A percentile compares a stretch with the other conserved stretches of the same genome.
Evolutionary conservation across 768 basidiomycete species (phyloP).

Genomic region (Amanita pseudoporphyria): DNA sequence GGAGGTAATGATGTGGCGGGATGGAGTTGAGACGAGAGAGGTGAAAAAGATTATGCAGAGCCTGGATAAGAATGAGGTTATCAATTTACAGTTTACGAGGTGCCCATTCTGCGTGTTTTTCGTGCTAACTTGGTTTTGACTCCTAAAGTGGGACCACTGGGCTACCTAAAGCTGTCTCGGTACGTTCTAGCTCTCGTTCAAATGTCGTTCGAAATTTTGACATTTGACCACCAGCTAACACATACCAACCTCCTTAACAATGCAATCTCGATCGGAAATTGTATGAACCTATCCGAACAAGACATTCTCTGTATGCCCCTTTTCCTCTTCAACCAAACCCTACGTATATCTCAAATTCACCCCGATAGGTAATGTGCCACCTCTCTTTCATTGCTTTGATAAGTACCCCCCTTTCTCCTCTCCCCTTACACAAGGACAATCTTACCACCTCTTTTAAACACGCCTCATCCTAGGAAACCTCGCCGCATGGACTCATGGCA

Average conservation of each 20-base stretch:
- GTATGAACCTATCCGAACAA: slow-evolving; percentile 55
- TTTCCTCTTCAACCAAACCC: background rate
- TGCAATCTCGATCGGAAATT: slow-evolving; percentile 54
- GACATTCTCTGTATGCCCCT: slow-evolving; percentile 57
- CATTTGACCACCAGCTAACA: slow-evolving; percentile 42
- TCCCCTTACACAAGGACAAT: background rate
- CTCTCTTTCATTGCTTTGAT: slow-evolving; percentile 88
- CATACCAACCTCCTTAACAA: slow-evolving; percentile 78
- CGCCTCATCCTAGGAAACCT: slow-evolving; percentile 78
- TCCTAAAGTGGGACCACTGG: slow-evolving; percentile 67
- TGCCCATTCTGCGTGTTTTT: slow-evolving; percentile 16
- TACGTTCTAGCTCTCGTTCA: slow-evolving; percentile 22
- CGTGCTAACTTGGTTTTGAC: background rate
- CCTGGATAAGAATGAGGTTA: slow-evolving; percentile 55
- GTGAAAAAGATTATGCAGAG: slow-evolving; percentile 33
- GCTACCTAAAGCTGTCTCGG: slow-evolving; percentile 74
- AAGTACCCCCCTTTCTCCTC: slow-evolving; percentile 29
- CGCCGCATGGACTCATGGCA: slow-evolving; percentile 66
- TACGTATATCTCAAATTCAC: background rate
- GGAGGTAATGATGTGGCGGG: slow-evolving; percentile 62
- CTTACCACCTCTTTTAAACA: slow-evolving; percentile 22
- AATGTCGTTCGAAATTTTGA: background rate
- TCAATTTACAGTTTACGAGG: slow-evolving; percentile 86
- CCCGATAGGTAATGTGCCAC: slow-evolving; percentile 65
- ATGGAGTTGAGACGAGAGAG: slow-evolving; percentile 34